Percentiles rank a stretch among this genome's conserved stretches.
phyloP scores from a whole-genome alignment of 169 alveolate genomes.

The Plasmodium vinckei region DNA sequence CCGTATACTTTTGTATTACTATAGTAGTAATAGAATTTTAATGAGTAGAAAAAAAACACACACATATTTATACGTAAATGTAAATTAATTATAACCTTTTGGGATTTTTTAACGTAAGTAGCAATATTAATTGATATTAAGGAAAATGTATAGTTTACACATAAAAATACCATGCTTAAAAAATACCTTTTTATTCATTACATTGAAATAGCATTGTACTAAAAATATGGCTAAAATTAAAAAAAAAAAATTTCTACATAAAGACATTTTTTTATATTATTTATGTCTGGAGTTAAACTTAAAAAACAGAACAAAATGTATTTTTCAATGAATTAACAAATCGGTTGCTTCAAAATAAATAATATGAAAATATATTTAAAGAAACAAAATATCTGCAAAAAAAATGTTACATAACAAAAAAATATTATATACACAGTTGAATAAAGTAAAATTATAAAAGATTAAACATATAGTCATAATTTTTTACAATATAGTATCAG shows the following conservation, averaged over 20 bases:
- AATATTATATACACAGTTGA: not conserved
- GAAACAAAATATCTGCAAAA: slow-evolving; percentile 13
- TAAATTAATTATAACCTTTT: slow-evolving; percentile 8
- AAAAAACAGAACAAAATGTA: slow-evolving; percentile 16
- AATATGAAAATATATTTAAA: not conserved
- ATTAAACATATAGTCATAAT: no score
- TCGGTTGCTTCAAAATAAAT: not conserved
- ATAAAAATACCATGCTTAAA: not conserved
- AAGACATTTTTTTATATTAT: not conserved
- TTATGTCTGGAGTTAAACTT: slow-evolving; percentile 9
- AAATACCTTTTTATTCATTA: not conserved
- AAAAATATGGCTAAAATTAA: not conserved
- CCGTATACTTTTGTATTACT: slow-evolving; percentile 9
- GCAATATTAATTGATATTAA: slow-evolving; percentile 7
- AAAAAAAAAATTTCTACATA: slow-evolving; percentile 21
- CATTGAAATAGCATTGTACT: slow-evolving; percentile 24
- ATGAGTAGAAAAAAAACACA: slow-evolving; percentile 10
- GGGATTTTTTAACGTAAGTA: not conserved
- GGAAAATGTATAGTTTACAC: not conserved
- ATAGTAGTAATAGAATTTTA: slow-evolving; percentile 5
- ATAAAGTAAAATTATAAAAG: not conserved
- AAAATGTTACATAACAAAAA: not conserved
- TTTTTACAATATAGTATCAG: no score
- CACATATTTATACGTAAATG: slow-evolving; percentile 2
- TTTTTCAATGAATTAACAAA: slow-evolving; percentile 32